phyloP scores from a whole-genome alignment of 163 green algal genomes.

The Coccomyxa subellipsoidea region DNA sequence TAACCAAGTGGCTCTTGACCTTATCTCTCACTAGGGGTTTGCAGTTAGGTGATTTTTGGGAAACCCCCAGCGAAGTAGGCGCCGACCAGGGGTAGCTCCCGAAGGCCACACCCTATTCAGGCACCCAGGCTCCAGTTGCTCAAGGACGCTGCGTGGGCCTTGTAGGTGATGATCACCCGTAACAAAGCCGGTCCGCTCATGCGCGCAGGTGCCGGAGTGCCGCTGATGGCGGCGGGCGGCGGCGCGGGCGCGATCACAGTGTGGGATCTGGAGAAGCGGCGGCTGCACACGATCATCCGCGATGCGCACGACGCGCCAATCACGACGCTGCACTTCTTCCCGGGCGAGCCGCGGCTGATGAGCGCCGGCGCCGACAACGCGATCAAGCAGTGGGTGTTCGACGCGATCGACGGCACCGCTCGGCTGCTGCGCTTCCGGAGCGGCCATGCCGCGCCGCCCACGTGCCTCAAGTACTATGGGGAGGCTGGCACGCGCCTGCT shows the following conservation, averaged over 20 bases:
- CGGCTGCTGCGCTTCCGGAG: constrained; percentile 84
- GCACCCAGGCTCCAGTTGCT: too few relatives aligned
- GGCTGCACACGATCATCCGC: constrained; percentile 74
- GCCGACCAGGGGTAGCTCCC: too few relatives aligned
- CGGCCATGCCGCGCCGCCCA: constrained; percentile 84
- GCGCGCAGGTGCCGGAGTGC: constrained; percentile 50
- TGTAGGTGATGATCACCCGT: too few relatives aligned
- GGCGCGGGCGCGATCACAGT: constrained; percentile 75
- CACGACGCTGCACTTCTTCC: constrained; percentile 68
- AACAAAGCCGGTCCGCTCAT: too few relatives aligned
- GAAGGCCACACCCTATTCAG: too few relatives aligned
- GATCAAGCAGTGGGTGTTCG: constrained; percentile 92
- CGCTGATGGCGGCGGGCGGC: constrained; percentile 80
- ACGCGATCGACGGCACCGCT: constrained; percentile 60
- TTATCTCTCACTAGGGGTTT: too few relatives aligned
- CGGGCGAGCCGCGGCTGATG: constrained; percentile 88
- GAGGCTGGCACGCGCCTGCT: constrained; percentile 60
- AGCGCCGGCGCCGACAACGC: constrained; percentile 83
- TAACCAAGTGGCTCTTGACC: too few relatives aligned
- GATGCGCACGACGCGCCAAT: constrained; percentile 44
- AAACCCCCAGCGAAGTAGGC: too few relatives aligned
- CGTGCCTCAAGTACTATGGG: constrained; percentile 62
- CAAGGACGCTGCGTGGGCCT: too few relatives aligned
- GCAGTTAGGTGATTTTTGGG: too few relatives aligned
- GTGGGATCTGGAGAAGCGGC: constrained; percentile 86